Evolutionary conservation across 2,329 filamentous ascomycete species (phyloP).

Genomic region (Xylariaceae sp.): DNA sequence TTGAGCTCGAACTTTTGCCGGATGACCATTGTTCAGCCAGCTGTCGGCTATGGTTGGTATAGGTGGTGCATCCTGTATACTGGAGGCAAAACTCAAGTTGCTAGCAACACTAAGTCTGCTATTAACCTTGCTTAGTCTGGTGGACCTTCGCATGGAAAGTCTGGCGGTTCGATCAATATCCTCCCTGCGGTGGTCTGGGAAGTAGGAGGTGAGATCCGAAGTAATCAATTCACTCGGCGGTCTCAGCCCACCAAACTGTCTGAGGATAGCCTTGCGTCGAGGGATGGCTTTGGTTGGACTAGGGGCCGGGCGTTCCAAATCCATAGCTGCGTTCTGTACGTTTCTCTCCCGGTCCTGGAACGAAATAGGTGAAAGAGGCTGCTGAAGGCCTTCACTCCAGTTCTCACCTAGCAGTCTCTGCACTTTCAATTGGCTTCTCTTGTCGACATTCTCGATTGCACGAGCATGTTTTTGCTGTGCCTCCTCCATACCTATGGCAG

Average conservation of each 20-base stretch:
- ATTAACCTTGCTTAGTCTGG: constrained; percentile 84
- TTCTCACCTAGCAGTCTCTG: constrained; percentile 84
- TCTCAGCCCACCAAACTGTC: constrained; percentile 83
- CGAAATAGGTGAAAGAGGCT: constrained; percentile 78
- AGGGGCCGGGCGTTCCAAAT: constrained; percentile 52
- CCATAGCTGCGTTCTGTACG: constrained; percentile 52
- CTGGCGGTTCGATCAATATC: constrained; percentile 95
- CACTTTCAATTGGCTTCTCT: constrained; percentile 78
- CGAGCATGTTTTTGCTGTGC: constrained; percentile 65
- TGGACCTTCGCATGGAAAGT: constrained; percentile 84
- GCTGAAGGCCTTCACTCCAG: constrained; percentile 72
- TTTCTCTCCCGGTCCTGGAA: constrained; percentile 65
- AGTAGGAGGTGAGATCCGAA: constrained; percentile 93
- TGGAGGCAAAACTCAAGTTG: constrained; percentile 88
- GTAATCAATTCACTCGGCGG: constrained; percentile 97
- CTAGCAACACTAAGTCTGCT: constrained; percentile 91
- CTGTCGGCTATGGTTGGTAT: constrained; percentile 93
- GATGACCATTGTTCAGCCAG: constrained; percentile 65
- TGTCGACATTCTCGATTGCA: constrained; percentile 59
- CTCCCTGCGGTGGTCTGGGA: constrained; percentile 88
- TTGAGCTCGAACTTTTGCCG: constrained; percentile 44
- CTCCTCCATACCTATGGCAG: constrained; percentile 85
- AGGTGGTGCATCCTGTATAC: constrained; percentile 84
- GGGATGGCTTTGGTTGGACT: constrained; percentile 40
- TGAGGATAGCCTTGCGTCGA: constrained; percentile 52